Evolutionary conservation across 1,139 yeast genomes (phyloP), one percentile per base, ranked within the genome.

Genomic region (Meyerozyma elateridarum): DNA sequence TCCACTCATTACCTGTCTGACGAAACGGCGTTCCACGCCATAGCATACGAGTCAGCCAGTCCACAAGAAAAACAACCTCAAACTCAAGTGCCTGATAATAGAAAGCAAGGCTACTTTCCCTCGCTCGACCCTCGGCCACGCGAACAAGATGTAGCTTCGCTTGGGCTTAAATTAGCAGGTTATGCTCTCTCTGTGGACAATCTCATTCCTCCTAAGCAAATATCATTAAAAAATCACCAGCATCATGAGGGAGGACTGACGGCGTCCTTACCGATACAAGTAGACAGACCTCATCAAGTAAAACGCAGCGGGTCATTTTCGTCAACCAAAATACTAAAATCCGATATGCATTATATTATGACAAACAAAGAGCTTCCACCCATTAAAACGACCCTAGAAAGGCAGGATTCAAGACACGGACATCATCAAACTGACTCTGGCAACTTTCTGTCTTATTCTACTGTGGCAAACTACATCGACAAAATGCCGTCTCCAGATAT

Each of bases 401-500:
- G 18, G 30, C 2, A 26, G 34, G 13, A 30, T 38, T 3, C 34
- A 36, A 20, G 5, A 17, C 21, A 8, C 24, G 25, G 25, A 15
- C 28, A 36, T 13, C 31, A 36, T 36, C 49, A 50, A 29, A 36
- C 59, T 3, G n/a, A n/a, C n/a, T n/a, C n/a, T n/a, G n/a, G n/a
- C n/a, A n/a, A n/a, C n/a, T 46, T 64, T 2, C 65, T 54, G 24
- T 56, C 70, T 1, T 65, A 61, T 41, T 52, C 57, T 8, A 46
- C 59, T 4, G 63, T 59, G 4, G 52, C 61, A 1, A 48, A 54
- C 8, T 49, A 58, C 28, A 51, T 58, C 32, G 50, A 59, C 28
- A 61, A 56, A 33, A 56, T 64, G 43, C 74, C 74, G 2, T 46
- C 46, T 2, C 44, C 64, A 2, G 55, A 51, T 13, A 46, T 64